A percentile compares a stretch with the other conserved stretches of the same genome.
These are phyloP conservation scores for Penicillium sp. DNA, from an alignment of 2,329 filamentous ascomycete species.

Conservation along the genomic window DNA sequence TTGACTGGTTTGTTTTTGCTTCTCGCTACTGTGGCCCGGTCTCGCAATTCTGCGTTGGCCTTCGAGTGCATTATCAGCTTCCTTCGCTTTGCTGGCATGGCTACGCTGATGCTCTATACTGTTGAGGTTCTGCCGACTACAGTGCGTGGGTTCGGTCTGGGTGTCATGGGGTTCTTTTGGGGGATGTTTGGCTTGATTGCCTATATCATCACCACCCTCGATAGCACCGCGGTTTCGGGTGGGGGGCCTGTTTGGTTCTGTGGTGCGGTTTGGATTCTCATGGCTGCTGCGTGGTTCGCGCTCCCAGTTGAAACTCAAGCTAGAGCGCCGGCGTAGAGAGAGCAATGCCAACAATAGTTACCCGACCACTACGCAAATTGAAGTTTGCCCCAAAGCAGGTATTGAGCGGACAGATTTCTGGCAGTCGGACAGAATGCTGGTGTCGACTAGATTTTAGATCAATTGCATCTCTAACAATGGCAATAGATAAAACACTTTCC, in stretches of 20 bases:
- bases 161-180: not conserved
- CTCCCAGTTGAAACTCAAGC: constrained; percentile 9
- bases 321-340: constrained; percentile 1
- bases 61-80: constrained; percentile 21
- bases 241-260: constrained; percentile 23
- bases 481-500: no score
- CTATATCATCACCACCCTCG: constrained; percentile 15
- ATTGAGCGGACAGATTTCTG: no score
- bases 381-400: no score
- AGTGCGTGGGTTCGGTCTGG: constrained; percentile 4
- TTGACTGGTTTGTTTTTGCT: constrained; percentile 22
- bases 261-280: constrained; percentile 21
- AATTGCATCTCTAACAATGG: no score
- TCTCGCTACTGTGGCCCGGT: constrained; percentile 13
- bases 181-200: constrained; percentile 19
- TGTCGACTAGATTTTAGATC: no score
- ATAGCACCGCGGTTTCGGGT: not conserved
- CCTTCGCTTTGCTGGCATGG: constrained; percentile 14
- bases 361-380: no score
- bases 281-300: constrained; percentile 21
- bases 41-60: constrained; percentile 10
- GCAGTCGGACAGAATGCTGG: no score
- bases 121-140: constrained; percentile 18
- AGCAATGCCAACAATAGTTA: no score
- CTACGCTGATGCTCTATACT: constrained; percentile 20